phyloP scores from a whole-genome alignment of 2,329 filamentous ascomycete species.

The Tolypocladium ovalisporum region DNA sequence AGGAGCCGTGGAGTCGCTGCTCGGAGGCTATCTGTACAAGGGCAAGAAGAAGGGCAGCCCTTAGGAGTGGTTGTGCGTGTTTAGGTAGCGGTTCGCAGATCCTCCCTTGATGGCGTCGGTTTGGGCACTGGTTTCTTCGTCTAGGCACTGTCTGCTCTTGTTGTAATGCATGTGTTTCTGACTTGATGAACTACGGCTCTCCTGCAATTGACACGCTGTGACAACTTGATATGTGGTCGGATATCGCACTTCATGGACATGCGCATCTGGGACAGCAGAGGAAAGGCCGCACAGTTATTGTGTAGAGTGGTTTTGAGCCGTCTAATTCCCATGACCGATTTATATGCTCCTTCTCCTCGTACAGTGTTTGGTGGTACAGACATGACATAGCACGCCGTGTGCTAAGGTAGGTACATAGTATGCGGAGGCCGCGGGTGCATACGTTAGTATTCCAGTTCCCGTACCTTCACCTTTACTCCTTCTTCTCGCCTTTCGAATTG shows the following conservation, averaged over 20 bases:
- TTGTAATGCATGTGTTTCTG: neutral
- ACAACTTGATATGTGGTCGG: neutral
- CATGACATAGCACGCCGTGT: constrained; percentile 2
- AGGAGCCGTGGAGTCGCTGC: constrained; percentile 35
- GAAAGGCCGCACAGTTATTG: neutral
- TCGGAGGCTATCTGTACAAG: constrained; percentile 35
- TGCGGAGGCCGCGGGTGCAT: neutral
- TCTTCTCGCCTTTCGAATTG: constrained; percentile 4
- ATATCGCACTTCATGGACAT: too few species aligned
- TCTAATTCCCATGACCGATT: constrained; percentile 1
- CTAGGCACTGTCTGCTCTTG: neutral
- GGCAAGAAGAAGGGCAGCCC: constrained; percentile 21
- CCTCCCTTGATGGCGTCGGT: constrained; percentile 2
- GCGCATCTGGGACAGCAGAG: neutral
- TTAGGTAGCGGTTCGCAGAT: neutral
- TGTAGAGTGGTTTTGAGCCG: constrained; percentile 1
- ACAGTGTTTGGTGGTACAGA: constrained; percentile 4
- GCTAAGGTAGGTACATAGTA: constrained; percentile 4
- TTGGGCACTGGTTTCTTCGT: neutral
- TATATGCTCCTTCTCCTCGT: neutral
- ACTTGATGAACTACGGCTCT: neutral
- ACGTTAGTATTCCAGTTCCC: neutral
- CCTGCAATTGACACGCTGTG: neutral
- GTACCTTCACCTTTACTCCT: neutral
- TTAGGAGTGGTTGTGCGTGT: neutral